Conservation (phyloP, 805 yeast species). For the Lipomyces lipofer region DNA sequence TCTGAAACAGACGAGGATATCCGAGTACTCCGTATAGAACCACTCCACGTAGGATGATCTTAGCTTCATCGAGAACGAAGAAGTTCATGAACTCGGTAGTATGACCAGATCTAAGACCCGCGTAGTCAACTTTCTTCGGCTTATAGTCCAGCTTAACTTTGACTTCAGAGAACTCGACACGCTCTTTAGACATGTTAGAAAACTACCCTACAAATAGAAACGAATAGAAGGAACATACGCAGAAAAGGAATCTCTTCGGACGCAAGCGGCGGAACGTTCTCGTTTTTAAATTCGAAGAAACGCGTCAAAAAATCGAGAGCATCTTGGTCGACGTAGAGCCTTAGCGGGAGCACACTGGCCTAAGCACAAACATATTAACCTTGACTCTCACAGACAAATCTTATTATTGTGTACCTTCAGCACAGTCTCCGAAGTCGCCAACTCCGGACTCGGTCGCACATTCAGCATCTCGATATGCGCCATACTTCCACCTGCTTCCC, state of each 20-base stretch:
- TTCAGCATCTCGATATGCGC: constrained; percentile 53
- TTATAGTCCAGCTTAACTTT: constrained; percentile 80
- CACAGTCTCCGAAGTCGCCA: constrained; percentile 70
- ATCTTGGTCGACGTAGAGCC: constrained; percentile 90
- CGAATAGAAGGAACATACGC: constrained; percentile 15
- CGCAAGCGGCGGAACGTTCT: constrained; percentile 32
- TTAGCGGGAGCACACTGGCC: constrained; percentile 59
- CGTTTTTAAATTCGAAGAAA: constrained; percentile 79
- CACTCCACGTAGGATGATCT: constrained; percentile 60
- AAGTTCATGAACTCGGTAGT: constrained; percentile 85
- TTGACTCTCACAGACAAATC: not conserved
- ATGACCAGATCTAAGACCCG: constrained; percentile 83
- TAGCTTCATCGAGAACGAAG: constrained; percentile 84
- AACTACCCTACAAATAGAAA: not conserved
- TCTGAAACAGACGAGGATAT: constrained; percentile 55
- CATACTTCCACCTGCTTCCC: constrained; percentile 71
- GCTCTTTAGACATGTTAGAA: constrained; percentile 57
- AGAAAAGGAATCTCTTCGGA: constrained; percentile 31
- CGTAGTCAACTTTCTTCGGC: constrained; percentile 84
- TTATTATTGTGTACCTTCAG: constrained; percentile 44
- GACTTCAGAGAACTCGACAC: constrained; percentile 52
- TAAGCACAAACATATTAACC: constrained; percentile 19
- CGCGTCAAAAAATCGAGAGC: constrained; percentile 80
- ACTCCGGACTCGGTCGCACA: constrained; percentile 60
- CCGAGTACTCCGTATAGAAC: constrained; percentile 78